phyloP scores from a whole-genome alignment of 108 stramenopile species.

The Asterionellopsis glacialis region DNA sequence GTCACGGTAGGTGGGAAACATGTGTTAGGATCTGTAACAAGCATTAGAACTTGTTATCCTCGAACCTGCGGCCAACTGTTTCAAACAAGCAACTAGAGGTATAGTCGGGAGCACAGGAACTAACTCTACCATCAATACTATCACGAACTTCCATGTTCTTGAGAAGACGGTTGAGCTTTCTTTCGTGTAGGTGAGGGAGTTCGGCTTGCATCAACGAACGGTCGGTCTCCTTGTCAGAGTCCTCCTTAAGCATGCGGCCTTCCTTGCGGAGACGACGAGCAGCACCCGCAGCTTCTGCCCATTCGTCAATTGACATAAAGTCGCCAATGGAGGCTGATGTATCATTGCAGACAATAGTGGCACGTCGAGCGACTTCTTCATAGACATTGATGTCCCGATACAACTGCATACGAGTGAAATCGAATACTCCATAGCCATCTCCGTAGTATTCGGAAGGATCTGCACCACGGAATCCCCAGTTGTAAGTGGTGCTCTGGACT shows the following conservation, averaged over 20 bases:
- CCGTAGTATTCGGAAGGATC: conserved; percentile 28
- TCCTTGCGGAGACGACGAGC: conserved; percentile 10
- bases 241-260: not conserved
- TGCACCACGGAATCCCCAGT: conserved; percentile 29
- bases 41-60: no score
- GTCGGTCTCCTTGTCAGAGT: conserved; percentile 1
- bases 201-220: conserved; percentile 9
- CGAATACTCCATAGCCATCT: conserved; percentile 1
- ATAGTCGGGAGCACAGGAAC: conserved; percentile 22
- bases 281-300: conserved; percentile 2
- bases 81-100: conserved; percentile 18
- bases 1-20: no score
- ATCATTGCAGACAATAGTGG: conserved; percentile 26
- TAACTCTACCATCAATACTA: not conserved
- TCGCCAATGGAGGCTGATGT: conserved; percentile 7
- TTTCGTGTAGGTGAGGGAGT: conserved; percentile 10
- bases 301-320: conserved; percentile 13
- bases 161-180: not conserved
- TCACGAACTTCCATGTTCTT: not conserved
- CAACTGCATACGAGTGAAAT: conserved; percentile 26
- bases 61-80: conserved; percentile 5
- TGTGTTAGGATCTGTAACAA: no score
- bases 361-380: conserved; percentile 27
- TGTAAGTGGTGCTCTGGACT: conserved; percentile 20
- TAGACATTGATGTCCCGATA: conserved; percentile 28